Evolutionary conservation across 2,329 filamentous ascomycete genomes (phyloP).

Genomic region (Emydomyces testavorans): DNA sequence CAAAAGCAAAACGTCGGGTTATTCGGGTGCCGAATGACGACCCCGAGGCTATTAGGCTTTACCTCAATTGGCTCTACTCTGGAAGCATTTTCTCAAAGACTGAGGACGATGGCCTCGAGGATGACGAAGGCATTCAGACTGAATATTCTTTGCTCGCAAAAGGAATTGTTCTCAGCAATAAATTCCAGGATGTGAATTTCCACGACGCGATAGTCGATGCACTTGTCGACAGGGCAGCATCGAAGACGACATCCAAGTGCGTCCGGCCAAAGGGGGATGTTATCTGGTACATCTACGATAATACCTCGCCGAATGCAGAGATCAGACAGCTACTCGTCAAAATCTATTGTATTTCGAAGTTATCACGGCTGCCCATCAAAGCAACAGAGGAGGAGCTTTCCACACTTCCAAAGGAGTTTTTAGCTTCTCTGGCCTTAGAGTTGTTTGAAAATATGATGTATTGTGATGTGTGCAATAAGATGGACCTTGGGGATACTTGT

Average conservation of each 20-base stretch:
- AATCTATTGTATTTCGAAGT: not conserved
- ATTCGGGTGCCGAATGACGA: not conserved
- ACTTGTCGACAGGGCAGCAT: no score
- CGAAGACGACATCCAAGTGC: no score
- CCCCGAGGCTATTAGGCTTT: not conserved
- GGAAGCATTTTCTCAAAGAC: not conserved
- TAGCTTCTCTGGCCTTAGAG: no score
- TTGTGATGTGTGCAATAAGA: no score
- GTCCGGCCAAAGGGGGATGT: not conserved
- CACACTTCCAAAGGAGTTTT: no score
- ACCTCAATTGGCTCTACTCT: constrained; percentile 2
- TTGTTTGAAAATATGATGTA: no score
- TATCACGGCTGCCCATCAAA: not conserved
- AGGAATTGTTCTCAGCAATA: not conserved
- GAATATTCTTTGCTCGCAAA: not conserved
- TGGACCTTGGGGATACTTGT: no score
- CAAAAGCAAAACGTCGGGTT: not conserved
- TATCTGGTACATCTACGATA: not conserved
- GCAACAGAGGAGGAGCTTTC: no score
- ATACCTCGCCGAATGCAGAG: not conserved
- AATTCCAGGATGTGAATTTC: not conserved
- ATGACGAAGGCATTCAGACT: not conserved
- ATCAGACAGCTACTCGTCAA: not conserved
- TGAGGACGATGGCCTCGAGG: no score
- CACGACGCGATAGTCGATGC: constrained; percentile 1